phyloP scores from a whole-genome alignment of 2,329 filamentous ascomycete genomes.

The Periglandula ipomoeae region DNA sequence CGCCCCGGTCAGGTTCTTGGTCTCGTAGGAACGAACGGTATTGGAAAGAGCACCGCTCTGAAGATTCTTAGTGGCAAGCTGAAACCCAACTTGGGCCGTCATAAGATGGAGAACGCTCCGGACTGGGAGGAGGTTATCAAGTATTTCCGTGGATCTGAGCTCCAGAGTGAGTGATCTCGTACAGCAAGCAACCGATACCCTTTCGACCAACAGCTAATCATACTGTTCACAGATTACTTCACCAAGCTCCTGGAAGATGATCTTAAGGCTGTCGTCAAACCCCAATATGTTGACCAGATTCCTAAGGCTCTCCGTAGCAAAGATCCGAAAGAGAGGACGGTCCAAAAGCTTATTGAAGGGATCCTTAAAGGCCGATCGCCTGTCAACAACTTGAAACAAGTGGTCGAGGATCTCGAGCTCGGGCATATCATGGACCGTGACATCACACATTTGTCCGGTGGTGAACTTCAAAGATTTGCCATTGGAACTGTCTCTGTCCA shows the following conservation, averaged over 20 bases:
- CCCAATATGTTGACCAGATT: slow-evolving; percentile 98
- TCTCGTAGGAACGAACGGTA: slow-evolving; percentile 98
- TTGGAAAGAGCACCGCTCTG: slow-evolving; percentile 98
- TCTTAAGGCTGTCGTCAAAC: slow-evolving; percentile 96
- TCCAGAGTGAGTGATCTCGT: slow-evolving; percentile 65
- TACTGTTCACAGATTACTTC: slow-evolving; percentile 65
- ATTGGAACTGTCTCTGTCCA: slow-evolving; percentile 95
- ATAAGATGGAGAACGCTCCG: slow-evolving; percentile 91
- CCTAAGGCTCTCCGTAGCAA: slow-evolving; percentile 85
- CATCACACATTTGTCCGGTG: slow-evolving; percentile 82
- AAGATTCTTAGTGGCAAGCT: slow-evolving; percentile 98
- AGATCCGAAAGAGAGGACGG: too few relatives aligned
- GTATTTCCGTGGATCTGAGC: slow-evolving; percentile 93
- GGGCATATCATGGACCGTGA: slow-evolving; percentile 88
- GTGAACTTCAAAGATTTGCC: slow-evolving; percentile 95
- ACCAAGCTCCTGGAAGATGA: slow-evolving; percentile 97
- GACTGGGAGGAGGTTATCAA: slow-evolving; percentile 99
- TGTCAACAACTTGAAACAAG: slow-evolving; percentile 72
- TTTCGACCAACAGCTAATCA: background rate
- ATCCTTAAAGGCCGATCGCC: slow-evolving; percentile 70
- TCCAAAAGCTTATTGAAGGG: slow-evolving; percentile 67
- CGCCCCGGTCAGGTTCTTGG: slow-evolving; percentile 91
- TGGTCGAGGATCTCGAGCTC: slow-evolving; percentile 77
- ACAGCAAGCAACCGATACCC: background rate
- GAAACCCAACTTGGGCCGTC: slow-evolving; percentile 93